Evolutionary conservation across 345 rosid genomes (phyloP).

Genomic region (Boechera retrofracta): DNA sequence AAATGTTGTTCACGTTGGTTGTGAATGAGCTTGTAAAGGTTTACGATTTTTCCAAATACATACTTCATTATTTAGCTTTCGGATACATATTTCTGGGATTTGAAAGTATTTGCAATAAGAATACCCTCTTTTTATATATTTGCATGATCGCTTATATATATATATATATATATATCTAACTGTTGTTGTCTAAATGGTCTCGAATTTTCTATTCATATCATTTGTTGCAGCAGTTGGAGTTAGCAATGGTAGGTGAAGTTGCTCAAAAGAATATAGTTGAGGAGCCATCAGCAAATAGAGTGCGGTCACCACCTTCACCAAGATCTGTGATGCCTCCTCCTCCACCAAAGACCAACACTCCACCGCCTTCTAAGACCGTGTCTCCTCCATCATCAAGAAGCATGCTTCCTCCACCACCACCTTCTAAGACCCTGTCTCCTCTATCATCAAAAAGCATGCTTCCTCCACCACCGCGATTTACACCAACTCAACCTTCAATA

Average conservation of each 20-base stretch:
- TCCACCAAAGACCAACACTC: constrained; percentile 52
- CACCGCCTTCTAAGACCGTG: constrained; percentile 58
- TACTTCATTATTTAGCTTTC: not conserved
- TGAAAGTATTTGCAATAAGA: not conserved
- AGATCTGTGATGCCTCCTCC: constrained; percentile 50
- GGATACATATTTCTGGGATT: constrained; percentile 5
- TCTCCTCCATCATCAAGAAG: constrained; percentile 45
- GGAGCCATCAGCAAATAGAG: constrained; percentile 45
- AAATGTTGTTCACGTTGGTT: constrained; percentile 10
- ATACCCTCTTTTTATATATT: not conserved
- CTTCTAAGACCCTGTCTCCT: constrained; percentile 54
- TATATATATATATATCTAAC: too few species aligned
- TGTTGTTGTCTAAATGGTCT: not conserved
- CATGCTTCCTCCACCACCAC: constrained; percentile 52
- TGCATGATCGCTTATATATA: constrained; percentile 1
- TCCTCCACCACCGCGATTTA: constrained; percentile 61
- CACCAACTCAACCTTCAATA: constrained; percentile 39
- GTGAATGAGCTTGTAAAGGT: not conserved
- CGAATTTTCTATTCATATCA: constrained; percentile 34
- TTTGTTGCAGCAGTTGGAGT: constrained; percentile 56
- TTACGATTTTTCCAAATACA: not conserved
- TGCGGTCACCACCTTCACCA: constrained; percentile 48
- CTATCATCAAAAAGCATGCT: constrained; percentile 36
- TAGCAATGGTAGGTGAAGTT: constrained; percentile 44
- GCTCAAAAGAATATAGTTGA: constrained; percentile 54